A percentile compares a stretch with the other conserved stretches of the same genome.
Evolutionary conservation across 768 basidiomycete genomes (phyloP).

Genomic region (Tylopilus sp.): DNA sequence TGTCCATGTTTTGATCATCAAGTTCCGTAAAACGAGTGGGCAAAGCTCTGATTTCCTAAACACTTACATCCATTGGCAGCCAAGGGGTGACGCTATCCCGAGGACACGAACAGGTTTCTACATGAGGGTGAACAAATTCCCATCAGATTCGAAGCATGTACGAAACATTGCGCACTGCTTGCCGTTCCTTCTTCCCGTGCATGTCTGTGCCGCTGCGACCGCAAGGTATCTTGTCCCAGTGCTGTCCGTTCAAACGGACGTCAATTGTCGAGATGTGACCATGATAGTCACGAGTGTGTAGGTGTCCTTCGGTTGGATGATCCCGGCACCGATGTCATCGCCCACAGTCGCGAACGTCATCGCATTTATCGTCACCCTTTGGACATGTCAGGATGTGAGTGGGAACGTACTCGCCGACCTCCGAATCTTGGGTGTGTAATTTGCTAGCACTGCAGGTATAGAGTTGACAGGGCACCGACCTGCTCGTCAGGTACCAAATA

Average conservation of each 20-base stretch:
- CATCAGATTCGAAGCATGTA: slow-evolving; percentile 1
- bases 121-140: slow-evolving; percentile 51
- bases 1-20: neutral
- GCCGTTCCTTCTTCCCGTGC: too few species aligned
- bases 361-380: slow-evolving; percentile 54
- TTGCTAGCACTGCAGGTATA: slow-evolving; percentile 67
- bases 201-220: too few species aligned
- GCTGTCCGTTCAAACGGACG: slow-evolving; percentile 47
- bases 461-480: too few species aligned
- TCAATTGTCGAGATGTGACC: slow-evolving; percentile 60
- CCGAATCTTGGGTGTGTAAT: too few species aligned
- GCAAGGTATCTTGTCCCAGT: too few species aligned
- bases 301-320: slow-evolving; percentile 60
- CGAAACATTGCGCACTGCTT: slow-evolving; percentile 44
- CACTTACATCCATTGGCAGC: neutral
- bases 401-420: too few species aligned
- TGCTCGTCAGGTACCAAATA: too few species aligned
- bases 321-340: slow-evolving; percentile 61
- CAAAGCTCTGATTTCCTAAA: slow-evolving; percentile 4
- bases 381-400: slow-evolving; percentile 2
- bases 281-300: slow-evolving; percentile 68
- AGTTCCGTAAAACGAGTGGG: neutral
- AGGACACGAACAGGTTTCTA: slow-evolving; percentile 65
- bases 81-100: slow-evolving; percentile 32
- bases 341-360: slow-evolving; percentile 54